A percentile compares a stretch with the other conserved stretches of the same genome.
Evolutionary conservation across 1,139 yeast species (phyloP).

Genomic region (Spencermartinsiella ligniputridi): DNA sequence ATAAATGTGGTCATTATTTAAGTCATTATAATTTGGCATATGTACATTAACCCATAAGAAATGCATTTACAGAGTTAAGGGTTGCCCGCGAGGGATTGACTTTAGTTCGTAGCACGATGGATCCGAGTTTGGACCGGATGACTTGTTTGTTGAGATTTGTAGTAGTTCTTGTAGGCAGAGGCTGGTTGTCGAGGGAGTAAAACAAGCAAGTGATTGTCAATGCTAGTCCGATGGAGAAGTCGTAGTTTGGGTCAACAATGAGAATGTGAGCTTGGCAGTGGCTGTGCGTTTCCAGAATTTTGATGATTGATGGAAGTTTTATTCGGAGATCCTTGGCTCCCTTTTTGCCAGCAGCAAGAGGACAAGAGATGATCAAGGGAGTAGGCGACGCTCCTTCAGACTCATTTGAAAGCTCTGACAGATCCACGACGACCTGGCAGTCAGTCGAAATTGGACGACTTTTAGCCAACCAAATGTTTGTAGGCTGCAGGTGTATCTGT

Average conservation of each 20-base stretch:
- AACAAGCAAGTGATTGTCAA: conserved; percentile 47
- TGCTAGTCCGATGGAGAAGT: conserved; percentile 59
- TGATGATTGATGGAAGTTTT: conserved; percentile 39
- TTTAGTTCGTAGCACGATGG: conserved; percentile 42
- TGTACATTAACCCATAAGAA: conserved; percentile 23
- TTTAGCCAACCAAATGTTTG: conserved; percentile 19
- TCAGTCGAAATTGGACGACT: too few species aligned
- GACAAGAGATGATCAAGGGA: conserved; percentile 16
- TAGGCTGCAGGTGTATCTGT: conserved; percentile 15
- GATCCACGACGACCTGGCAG: conserved; percentile 7
- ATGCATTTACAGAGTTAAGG: conserved; percentile 42
- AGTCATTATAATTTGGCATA: not conserved
- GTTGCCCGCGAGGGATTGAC: conserved; percentile 77
- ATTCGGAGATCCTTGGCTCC: conserved; percentile 56
- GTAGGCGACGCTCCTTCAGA: not conserved
- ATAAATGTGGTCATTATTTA: too few species aligned
- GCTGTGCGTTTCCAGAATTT: conserved; percentile 16
- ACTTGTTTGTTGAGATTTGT: conserved; percentile 32
- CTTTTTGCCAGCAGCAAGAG: conserved; percentile 49
- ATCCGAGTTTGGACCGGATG: conserved; percentile 55
- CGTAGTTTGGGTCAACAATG: conserved; percentile 58
- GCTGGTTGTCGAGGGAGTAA: conserved; percentile 43
- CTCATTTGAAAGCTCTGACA: conserved; percentile 15
- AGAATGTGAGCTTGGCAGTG: conserved; percentile 28
- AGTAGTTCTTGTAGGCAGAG: conserved; percentile 13